phyloP scores from a whole-genome alignment of 148 eudicot genomes.

The Rhododendron griersonianum region DNA sequence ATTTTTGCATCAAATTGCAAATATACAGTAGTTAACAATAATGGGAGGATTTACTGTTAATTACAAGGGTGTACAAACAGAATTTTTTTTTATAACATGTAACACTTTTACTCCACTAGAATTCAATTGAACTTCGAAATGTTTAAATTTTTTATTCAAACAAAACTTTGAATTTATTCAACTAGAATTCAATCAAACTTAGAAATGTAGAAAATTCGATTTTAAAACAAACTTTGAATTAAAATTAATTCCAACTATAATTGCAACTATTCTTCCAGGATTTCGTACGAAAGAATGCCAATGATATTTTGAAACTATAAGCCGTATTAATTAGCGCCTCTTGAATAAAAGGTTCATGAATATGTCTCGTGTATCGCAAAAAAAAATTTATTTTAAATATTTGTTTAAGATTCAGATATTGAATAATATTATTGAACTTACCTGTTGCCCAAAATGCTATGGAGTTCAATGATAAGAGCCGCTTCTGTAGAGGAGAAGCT shows the following conservation, averaged over 20 bases:
- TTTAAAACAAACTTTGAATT: neutral
- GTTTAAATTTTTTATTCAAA: neutral
- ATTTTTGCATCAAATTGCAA: neutral
- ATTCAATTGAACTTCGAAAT: neutral
- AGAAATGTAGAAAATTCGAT: neutral
- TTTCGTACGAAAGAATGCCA: neutral
- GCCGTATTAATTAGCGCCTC: neutral
- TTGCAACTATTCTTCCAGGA: neutral
- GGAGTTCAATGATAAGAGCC: slow-evolving; percentile 75
- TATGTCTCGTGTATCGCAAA: neutral
- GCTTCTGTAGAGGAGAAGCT: slow-evolving; percentile 74
- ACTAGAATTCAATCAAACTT: neutral
- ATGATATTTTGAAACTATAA: neutral
- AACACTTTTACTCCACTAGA: neutral
- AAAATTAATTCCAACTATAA: neutral
- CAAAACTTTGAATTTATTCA: neutral
- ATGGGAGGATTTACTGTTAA: neutral
- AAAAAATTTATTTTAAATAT: too few relatives aligned
- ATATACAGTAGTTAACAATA: neutral
- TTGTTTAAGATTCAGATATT: neutral
- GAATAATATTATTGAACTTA: slow-evolving; percentile 2
- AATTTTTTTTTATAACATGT: neutral
- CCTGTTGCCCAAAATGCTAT: slow-evolving; percentile 83
- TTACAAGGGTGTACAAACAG: neutral
- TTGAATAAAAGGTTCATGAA: neutral